A percentile compares a stretch with the other conserved stretches of the same genome.
These are phyloP conservation scores for Magnolia changhungtana DNA, from an alignment of 164 flowering plant species.

Conservation along the genomic window DNA sequence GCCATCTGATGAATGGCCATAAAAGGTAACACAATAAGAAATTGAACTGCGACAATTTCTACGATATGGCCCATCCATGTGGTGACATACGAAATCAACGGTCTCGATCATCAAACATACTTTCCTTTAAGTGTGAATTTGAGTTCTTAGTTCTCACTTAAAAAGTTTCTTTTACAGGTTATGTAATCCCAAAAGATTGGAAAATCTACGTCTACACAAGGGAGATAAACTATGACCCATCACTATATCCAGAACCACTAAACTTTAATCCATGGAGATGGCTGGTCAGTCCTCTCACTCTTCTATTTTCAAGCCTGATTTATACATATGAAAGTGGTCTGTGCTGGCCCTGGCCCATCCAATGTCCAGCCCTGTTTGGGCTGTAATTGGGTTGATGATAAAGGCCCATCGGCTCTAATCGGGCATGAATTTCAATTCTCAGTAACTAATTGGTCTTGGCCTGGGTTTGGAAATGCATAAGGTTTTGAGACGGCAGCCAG, in stretches of 20 bases:
- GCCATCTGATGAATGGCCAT: no score
- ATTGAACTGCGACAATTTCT: background rate
- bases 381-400: no score
- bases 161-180: slow-evolving; percentile 29
- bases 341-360: no score
- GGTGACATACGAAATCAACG: background rate
- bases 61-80: background rate
- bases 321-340: background rate
- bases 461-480: no score
- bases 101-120: background rate
- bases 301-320: background rate
- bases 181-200: slow-evolving; percentile 57
- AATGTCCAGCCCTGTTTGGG: no score
- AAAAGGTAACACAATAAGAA: no score
- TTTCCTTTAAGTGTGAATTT: background rate
- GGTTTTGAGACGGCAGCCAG: no score
- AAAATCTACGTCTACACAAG: slow-evolving; percentile 48
- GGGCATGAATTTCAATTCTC: no score
- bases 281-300: slow-evolving; percentile 36
- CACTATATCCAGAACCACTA: slow-evolving; percentile 44
- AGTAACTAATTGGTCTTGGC: no score
- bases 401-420: no score
- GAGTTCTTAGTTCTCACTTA: background rate
- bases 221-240: slow-evolving; percentile 47
- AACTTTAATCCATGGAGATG: slow-evolving; percentile 63